Conservation (phyloP, 352 stramenopile species). For the Blastocystis sp. region DNA sequence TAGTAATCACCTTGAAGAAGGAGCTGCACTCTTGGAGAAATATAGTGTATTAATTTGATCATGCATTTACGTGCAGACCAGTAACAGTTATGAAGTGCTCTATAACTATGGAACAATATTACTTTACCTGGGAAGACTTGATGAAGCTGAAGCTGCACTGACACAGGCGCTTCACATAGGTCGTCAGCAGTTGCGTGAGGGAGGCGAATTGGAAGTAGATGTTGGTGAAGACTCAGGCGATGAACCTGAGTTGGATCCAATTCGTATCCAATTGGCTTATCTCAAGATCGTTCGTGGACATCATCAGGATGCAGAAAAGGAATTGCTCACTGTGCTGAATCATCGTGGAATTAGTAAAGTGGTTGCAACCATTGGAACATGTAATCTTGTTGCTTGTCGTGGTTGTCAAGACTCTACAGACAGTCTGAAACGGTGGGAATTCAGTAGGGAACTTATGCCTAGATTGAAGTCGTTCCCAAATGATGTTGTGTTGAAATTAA, state of each 20-base stretch:
- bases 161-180: background rate
- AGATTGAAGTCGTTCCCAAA: constrained; percentile 2
- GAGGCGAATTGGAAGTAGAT: background rate
- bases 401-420: background rate
- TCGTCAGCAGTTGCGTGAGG: constrained; percentile 1
- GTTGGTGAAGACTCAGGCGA: background rate
- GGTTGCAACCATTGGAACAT: background rate
- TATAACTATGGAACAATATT: constrained; percentile 50
- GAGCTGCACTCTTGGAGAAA: constrained; percentile 19
- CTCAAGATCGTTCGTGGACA: background rate
- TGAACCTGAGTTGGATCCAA: constrained; percentile 28
- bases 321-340: background rate
- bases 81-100: constrained; percentile 40
- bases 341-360: constrained; percentile 8
- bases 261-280: constrained; percentile 39
- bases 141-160: background rate
- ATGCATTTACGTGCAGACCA: background rate
- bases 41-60: background rate
- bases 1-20: background rate
- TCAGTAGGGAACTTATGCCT: background rate
- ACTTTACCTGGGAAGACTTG: background rate
- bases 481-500: constrained; percentile 16
- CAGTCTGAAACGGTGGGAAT: background rate
- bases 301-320: background rate
- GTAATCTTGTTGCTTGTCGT: constrained; percentile 1